Base-by-base conservation (phyloP, 768 basidiomycete genomes). In the Rhodosporidiobolus odoratus region DNA sequence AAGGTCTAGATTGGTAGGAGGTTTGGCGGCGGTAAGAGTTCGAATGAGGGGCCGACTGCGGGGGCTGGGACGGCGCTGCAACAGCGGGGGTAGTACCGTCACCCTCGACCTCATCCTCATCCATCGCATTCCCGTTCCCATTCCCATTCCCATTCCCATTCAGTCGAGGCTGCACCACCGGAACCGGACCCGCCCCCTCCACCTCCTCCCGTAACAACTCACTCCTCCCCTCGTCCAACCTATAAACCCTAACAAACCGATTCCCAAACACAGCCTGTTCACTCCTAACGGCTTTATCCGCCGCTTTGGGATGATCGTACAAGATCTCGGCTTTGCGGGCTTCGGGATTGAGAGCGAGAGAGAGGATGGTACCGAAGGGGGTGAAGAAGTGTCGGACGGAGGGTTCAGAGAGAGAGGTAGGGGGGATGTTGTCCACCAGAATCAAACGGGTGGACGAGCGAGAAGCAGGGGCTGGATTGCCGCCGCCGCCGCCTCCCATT, bases 231-330 rank as follows among this genome's bases (percentile, higher is more conserved):
- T 63, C 62, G 30, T 0, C 84, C 80, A 95, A 92, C 92, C 94
- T 96, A 76, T 95, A 91, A 41, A 96, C 84, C 80, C 94, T 95
- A 74, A 96, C 93, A 79, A 96, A 96, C 59, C 94, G 86, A 75
- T 93, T 94, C 17, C 86, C 87, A 77, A 96, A 96, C 21, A 96
- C 89, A n/a, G 93, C 92, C 72, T 95, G 92, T 79, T 94, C 90
- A 34, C 87, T 87, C 79, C 90, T 91, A 90, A 93, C 92, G 2
- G 94, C 94, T 19, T 86, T 85, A 76, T 89, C 86, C 0, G 94
- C 94, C 76, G 93, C 89, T 30, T 85, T 85, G 78, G 93, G 91
- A 15, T 0, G 92, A 92, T 78, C 93, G 91, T 54, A 86, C 84
- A 54, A 83, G 85, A 27, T 80, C 78, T 34, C 40, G 9, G 63